Conservation (phyloP, 140 eudicot species). For the Erigeron philadelphicus region DNA sequence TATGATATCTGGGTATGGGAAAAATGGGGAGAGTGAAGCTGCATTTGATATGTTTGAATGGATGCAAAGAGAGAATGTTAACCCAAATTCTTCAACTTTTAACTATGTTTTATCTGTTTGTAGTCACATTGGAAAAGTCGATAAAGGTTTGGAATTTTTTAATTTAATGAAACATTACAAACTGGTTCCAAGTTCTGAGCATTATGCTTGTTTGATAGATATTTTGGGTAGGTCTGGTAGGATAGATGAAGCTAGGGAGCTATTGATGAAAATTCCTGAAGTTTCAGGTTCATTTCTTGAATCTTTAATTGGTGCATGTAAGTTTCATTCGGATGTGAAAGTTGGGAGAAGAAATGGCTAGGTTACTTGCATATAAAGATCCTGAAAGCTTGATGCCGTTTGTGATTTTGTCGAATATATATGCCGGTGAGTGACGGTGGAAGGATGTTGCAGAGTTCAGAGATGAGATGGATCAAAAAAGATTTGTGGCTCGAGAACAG, state of each 20-base stretch:
- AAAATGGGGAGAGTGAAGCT: conserved; percentile 51
- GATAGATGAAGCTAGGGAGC: conserved; percentile 56
- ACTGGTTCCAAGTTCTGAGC: conserved; percentile 32
- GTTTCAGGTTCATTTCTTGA: conserved; percentile 46
- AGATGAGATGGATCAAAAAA: conserved; percentile 37
- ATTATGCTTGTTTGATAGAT: conserved; percentile 57
- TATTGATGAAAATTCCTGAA: conserved; percentile 40
- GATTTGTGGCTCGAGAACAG: conserved; percentile 42
- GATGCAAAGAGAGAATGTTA: conserved; percentile 48
- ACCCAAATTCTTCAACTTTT: conserved; percentile 58
- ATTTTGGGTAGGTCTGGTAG: conserved; percentile 63
- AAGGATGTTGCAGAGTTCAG: conserved; percentile 60
- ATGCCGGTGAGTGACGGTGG: conserved; percentile 79
- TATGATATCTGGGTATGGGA: conserved; percentile 86
- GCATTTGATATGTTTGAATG: conserved; percentile 56
- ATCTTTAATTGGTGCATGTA: conserved; percentile 65
- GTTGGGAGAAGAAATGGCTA: conserved; percentile 57
- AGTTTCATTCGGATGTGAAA: conserved; percentile 43
- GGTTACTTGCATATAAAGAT: conserved; percentile 41
- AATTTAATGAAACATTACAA: conserved; percentile 36
- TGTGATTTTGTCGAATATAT: conserved; percentile 60
- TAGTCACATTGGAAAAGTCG: conserved; percentile 61
- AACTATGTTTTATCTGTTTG: conserved; percentile 58
- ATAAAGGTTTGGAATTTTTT: conserved; percentile 47
- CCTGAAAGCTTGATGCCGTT: conserved; percentile 55